Evolutionary conservation across 1,284 basidiomycete genomes (phyloP).

Genomic region (Ceratobasidium sp.): DNA sequence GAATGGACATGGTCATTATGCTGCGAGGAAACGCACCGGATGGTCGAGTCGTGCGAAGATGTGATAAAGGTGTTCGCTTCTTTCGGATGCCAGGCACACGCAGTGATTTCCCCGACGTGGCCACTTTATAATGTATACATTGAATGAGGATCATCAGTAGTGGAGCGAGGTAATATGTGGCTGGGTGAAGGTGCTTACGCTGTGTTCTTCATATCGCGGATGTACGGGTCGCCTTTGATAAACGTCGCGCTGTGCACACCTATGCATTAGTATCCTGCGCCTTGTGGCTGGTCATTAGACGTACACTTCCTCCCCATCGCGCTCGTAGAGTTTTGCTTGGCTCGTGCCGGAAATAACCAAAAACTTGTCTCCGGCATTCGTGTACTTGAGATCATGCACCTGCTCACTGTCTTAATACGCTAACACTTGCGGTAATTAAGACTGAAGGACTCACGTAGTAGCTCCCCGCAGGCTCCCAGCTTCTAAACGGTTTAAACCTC

Average conservation of each 20-base stretch:
- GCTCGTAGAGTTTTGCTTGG: constrained; percentile 88
- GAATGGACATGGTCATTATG: too few species aligned
- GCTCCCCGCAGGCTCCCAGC: constrained; percentile 91
- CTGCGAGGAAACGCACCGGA: constrained; percentile 66
- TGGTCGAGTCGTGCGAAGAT: constrained; percentile 92
- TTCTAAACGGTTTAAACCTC: constrained; percentile 87
- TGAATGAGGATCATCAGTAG: background rate
- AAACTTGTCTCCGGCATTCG: constrained; percentile 84
- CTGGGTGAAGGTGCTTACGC: constrained; percentile 68
- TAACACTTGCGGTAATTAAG: background rate
- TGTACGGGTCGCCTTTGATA: constrained; percentile 96
- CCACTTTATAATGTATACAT: constrained; percentile 76
- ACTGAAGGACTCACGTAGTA: constrained; percentile 77
- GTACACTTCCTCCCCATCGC: constrained; percentile 89
- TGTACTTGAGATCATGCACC: constrained; percentile 91
- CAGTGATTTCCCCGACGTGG: constrained; percentile 91
- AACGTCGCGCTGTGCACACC: constrained; percentile 83
- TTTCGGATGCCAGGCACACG: constrained; percentile 92
- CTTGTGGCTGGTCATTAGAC: too few species aligned
- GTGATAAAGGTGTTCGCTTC: constrained; percentile 88
- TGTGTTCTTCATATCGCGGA: constrained; percentile 98
- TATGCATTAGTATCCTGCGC: too few species aligned
- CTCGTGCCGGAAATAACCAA: constrained; percentile 88
- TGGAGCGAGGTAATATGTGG: background rate
- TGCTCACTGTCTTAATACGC: constrained; percentile 52